Base-by-base conservation (phyloP, 176 grass and related monocot species). In the Thalia dealbata region DNA sequence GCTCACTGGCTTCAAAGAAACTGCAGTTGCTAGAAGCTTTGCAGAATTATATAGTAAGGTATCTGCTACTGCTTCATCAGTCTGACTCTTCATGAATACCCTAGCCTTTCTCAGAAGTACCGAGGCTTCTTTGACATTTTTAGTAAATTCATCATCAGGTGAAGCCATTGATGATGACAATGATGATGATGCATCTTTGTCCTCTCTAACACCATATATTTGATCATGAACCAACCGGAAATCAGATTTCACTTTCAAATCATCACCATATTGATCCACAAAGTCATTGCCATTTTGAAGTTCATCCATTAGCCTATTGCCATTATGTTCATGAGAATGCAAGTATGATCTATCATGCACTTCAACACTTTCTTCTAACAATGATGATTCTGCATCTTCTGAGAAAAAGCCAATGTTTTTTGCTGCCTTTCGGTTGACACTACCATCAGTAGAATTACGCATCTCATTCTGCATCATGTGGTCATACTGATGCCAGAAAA, bases 1-100 rank as follows among this genome's bases (percentile, higher is more conserved):
- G 67, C 93, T 92, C 25, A 76, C 67, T 42, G 93, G 93, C 72
- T 72, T 88, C 75, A 90, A 78, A 69, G 84, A 79, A 35, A 86
- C 89, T 43, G 93, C 93, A 6, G 84, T 71, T 13, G 82, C 86
- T 59, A 97, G 85, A 75, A 97, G 81, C 60, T 75, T 84, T 23
- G 89, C 81, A 44, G 93, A 85, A 75, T 70, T 87, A 76, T 97
- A 90, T n/a, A 97, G 81, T 85, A 92, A 75, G 0, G 76, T 52
- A 38, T 92, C 93, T 22, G 79, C 73, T 51, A 54, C 56, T 67
- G 82, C 83, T 84, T 97, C 85, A 61, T 92, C 81, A 41, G 65
- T 59, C 45, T 77, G 78, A 52, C 51, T 82, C 71, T 73, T 80
- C 89, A 92, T 86, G 70, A 73, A 90, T 27, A 86, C 81, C 73